These are phyloP conservation scores for Obba rivulosa DNA, from an alignment of 768 basidiomycete genomes.

Conservation along the genomic window DNA sequence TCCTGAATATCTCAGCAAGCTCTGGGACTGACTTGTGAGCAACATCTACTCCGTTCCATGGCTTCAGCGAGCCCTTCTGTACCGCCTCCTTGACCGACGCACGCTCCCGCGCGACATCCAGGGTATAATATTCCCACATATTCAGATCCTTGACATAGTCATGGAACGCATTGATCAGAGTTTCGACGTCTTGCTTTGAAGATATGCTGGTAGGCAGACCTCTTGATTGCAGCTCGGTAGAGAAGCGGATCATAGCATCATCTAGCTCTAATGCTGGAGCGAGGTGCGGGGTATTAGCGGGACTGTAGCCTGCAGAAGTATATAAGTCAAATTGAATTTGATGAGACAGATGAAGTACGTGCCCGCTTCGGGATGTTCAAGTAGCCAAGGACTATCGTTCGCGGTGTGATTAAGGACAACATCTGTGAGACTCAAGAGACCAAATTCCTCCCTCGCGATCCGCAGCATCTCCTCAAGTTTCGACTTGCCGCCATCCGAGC, in stretches of 20 bases:
- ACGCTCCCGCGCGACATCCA: slow-evolving; percentile 67
- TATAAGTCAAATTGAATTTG: background rate
- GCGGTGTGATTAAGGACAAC: slow-evolving; percentile 98
- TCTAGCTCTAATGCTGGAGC: slow-evolving; percentile 92
- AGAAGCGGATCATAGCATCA: slow-evolving; percentile 78
- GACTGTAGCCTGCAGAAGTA: slow-evolving; percentile 67
- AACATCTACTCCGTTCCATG: slow-evolving; percentile 62
- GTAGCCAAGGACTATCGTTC: slow-evolving; percentile 87
- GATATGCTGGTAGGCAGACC: slow-evolving; percentile 70
- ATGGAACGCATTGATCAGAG: slow-evolving; percentile 59
- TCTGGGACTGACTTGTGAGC: slow-evolving; percentile 54
- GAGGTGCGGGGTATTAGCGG: slow-evolving; percentile 87
- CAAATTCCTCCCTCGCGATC: slow-evolving; percentile 77
- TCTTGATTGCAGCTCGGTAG: slow-evolving; percentile 51
- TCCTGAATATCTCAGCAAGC: slow-evolving; percentile 59
- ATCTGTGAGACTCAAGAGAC: slow-evolving; percentile 86
- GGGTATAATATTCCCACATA: slow-evolving; percentile 93
- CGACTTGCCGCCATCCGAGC: slow-evolving; percentile 46
- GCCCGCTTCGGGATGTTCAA: slow-evolving; percentile 95
- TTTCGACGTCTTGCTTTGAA: slow-evolving; percentile 63
- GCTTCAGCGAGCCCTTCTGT: slow-evolving; percentile 33
- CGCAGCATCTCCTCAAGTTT: slow-evolving; percentile 61
- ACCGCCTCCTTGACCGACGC: slow-evolving; percentile 53
- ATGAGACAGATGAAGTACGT: background rate
- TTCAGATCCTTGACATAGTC: slow-evolving; percentile 57